These are phyloP conservation scores for Colletotrichum sublineola DNA, from an alignment of 2,329 filamentous ascomycete species.

Conservation along the genomic window DNA sequence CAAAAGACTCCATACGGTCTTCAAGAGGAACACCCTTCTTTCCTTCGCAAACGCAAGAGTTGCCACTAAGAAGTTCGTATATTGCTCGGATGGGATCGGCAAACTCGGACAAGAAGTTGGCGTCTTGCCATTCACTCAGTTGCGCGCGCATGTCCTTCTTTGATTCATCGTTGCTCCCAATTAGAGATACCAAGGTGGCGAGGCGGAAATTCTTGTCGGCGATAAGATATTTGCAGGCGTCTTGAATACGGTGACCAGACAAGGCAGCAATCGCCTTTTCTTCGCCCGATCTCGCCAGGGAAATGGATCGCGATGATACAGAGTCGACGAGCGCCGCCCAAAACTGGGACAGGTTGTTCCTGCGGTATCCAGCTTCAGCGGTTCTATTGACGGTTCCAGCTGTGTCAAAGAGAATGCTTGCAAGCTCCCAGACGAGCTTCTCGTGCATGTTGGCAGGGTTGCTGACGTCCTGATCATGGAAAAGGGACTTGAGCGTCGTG, in stretches of 20 bases:
- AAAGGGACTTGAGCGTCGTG: slow-evolving; percentile 53
- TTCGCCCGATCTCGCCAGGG: slow-evolving; percentile 74
- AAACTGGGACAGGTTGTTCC: slow-evolving; percentile 76
- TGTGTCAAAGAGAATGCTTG: slow-evolving; percentile 86
- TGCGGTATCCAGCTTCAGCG: slow-evolving; percentile 58
- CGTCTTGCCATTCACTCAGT: slow-evolving; percentile 85
- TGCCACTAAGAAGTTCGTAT: slow-evolving; percentile 90
- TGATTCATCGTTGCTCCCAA: slow-evolving; percentile 78
- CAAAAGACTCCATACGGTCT: slow-evolving; percentile 83
- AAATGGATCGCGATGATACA: slow-evolving; percentile 66
- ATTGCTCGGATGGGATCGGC: slow-evolving; percentile 85
- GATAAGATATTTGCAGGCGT: slow-evolving; percentile 85
- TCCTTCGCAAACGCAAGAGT: slow-evolving; percentile 86
- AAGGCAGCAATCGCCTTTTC: slow-evolving; percentile 88
- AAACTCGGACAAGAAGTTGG: slow-evolving; percentile 89
- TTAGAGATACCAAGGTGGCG: slow-evolving; percentile 85
- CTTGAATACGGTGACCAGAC: slow-evolving; percentile 81
- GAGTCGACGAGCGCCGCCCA: slow-evolving; percentile 76
- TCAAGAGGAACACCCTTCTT: slow-evolving; percentile 80
- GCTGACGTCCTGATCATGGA: slow-evolving; percentile 57
- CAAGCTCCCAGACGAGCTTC: slow-evolving; percentile 85
- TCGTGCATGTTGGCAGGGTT: slow-evolving; percentile 71
- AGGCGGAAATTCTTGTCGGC: slow-evolving; percentile 84
- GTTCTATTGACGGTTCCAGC: slow-evolving; percentile 54
- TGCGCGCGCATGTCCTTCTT: slow-evolving; percentile 84